Conservation (phyloP, 225 moss, liverwort and hornwort genomes). For the Lunularia cruciata region DNA sequence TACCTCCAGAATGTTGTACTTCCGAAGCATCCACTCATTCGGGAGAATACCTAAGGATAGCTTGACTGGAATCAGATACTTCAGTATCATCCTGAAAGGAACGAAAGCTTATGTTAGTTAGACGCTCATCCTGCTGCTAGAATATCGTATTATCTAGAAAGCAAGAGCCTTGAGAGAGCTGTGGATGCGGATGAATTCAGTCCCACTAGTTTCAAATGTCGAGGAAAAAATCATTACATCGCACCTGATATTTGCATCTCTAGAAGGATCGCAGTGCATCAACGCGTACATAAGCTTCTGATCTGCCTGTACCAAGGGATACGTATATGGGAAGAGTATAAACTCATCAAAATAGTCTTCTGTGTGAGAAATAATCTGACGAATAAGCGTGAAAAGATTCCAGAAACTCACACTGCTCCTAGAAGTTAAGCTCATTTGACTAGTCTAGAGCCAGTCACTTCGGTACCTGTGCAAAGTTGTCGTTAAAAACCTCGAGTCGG, state of each 20-base stretch:
- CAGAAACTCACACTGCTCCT: not conserved
- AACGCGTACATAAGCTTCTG: conserved; percentile 95
- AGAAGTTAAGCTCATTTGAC: not conserved
- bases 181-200: too few species aligned
- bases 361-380: too few species aligned
- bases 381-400: not conserved
- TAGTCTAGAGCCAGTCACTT: too few species aligned
- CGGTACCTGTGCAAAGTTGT: conserved; percentile 82
- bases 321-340: too few species aligned
- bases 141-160: too few species aligned
- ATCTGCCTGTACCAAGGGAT: conserved; percentile 65
- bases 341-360: too few species aligned
- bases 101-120: too few species aligned
- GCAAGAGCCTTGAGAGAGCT: too few species aligned
- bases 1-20: conserved; percentile 77
- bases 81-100: conserved; percentile 80
- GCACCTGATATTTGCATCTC: conserved; percentile 73
- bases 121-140: too few species aligned
- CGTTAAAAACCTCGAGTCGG: conserved; percentile 87
- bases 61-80: conserved; percentile 91
- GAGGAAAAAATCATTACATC: too few species aligned
- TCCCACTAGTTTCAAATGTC: too few species aligned
- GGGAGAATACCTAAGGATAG: conserved; percentile 81
- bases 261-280: conserved; percentile 66
- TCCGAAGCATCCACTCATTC: conserved; percentile 66